These are phyloP conservation scores for Arachis stenosperma DNA, from an alignment of 306 rosid species.

Conservation along the genomic window DNA sequence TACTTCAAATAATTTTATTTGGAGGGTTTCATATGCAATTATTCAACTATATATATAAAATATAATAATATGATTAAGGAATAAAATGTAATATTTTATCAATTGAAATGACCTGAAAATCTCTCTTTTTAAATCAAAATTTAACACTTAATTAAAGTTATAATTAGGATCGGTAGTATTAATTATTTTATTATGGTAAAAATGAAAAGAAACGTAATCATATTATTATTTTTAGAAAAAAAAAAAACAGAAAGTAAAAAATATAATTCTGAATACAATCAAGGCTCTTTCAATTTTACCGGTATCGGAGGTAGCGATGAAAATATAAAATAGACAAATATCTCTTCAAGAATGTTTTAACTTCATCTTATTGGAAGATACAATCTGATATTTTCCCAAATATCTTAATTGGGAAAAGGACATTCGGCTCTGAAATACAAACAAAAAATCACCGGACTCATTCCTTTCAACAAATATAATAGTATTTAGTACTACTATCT, in stretches of 20 bases:
- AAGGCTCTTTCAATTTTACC: background rate
- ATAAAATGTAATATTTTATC: background rate
- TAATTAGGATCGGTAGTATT: too few species aligned
- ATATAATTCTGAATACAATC: background rate
- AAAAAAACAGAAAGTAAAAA: background rate
- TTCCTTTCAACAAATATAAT: background rate
- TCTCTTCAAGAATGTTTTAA: background rate
- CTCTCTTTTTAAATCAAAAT: too few species aligned
- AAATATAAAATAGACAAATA: slow-evolving; percentile 3
- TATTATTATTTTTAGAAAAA: background rate
- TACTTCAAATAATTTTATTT: slow-evolving; percentile 30
- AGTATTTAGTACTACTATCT: too few species aligned
- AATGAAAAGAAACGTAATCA: background rate
- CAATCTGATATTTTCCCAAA: slow-evolving; percentile 29
- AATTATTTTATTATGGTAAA: too few species aligned
- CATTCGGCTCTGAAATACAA: slow-evolving; percentile 29
- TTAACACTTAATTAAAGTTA: too few species aligned
- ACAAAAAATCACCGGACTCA: slow-evolving; percentile 22
- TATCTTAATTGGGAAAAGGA: slow-evolving; percentile 37
- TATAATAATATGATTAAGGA: background rate
- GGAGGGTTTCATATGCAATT: background rate
- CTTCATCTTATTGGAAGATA: slow-evolving; percentile 13
- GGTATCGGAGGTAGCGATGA: background rate
- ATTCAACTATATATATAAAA: background rate
- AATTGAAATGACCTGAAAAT: too few species aligned